These are phyloP conservation scores for Stephania cephalantha DNA, from an alignment of 164 flowering plant genomes.

Conservation along the genomic window DNA sequence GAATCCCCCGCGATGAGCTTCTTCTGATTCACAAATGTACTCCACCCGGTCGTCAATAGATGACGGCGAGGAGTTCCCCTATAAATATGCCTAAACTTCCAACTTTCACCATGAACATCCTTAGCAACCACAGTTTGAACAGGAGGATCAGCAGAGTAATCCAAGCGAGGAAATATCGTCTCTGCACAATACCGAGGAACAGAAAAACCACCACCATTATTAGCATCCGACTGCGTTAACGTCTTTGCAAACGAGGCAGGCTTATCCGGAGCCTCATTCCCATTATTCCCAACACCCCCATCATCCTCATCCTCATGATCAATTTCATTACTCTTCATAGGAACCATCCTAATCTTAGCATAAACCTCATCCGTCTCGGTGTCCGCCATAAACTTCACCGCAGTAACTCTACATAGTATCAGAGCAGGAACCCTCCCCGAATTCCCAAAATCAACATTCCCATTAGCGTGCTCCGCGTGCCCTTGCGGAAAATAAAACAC, in stretches of 20 bases:
- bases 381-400: constrained; percentile 71
- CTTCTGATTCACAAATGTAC: constrained; percentile 88
- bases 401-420: constrained; percentile 54
- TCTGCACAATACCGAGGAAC: constrained; percentile 97
- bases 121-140: constrained; percentile 79
- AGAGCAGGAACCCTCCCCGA: constrained; percentile 33
- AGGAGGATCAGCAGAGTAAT: constrained; percentile 84
- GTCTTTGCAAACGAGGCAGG: constrained; percentile 86
- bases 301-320: constrained; percentile 37
- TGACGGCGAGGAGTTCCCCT: constrained; percentile 93
- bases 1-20: constrained; percentile 96
- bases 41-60: constrained; percentile 95
- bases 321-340: constrained; percentile 27
- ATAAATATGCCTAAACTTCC: constrained; percentile 94
- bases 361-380: constrained; percentile 85
- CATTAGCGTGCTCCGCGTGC: constrained; percentile 72
- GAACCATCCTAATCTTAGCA: constrained; percentile 53
- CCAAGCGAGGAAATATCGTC: constrained; percentile 88
- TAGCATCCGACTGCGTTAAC: constrained; percentile 92
- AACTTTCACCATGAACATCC: constrained; percentile 87
- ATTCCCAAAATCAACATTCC: constrained; percentile 39
- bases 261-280: constrained; percentile 41
- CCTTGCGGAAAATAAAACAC: constrained; percentile 94
- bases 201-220: constrained; percentile 95
- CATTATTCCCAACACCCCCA: constrained; percentile 22